Evolutionary conservation across 805 yeast species (phyloP).

Genomic region (Candida pini): DNA sequence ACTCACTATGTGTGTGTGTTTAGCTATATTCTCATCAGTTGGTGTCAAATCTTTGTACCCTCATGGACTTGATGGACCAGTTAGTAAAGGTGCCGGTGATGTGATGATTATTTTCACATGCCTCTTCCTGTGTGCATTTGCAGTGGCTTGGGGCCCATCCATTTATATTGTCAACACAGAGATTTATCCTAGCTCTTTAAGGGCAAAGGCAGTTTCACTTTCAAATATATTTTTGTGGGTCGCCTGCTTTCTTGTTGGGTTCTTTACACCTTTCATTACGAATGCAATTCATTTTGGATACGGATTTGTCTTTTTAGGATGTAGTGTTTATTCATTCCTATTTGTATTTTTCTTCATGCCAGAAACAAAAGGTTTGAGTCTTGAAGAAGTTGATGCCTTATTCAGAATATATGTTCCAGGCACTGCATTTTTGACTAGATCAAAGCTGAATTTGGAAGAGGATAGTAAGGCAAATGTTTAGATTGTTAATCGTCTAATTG

Average conservation of each 20-base stretch:
- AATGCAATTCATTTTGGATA: conserved; percentile 44
- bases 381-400: conserved; percentile 61
- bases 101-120: conserved; percentile 49
- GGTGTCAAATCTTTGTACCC: conserved; percentile 47
- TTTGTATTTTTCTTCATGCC: conserved; percentile 29
- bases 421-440: conserved; percentile 17
- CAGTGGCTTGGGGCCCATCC: conserved; percentile 73
- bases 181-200: conserved; percentile 59
- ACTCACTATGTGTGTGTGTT: conserved; percentile 53
- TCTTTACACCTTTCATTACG: conserved; percentile 55
- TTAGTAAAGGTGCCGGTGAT: conserved; percentile 37
- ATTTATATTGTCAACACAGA: conserved; percentile 57
- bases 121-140: conserved; percentile 64
- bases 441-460: no score
- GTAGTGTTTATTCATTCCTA: conserved; percentile 49
- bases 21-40: conserved; percentile 53
- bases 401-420: conserved; percentile 34
- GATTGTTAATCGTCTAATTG: no score
- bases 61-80: conserved; percentile 37
- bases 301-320: conserved; percentile 55
- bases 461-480: no score
- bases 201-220: conserved; percentile 63
- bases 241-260: conserved; percentile 63
- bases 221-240: conserved; percentile 73
- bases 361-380: conserved; percentile 62